A percentile compares a stretch with the other conserved stretches of the same genome.
Conservation (phyloP, 1,284 basidiomycete genomes). For the Chalciporus sp. region DNA sequence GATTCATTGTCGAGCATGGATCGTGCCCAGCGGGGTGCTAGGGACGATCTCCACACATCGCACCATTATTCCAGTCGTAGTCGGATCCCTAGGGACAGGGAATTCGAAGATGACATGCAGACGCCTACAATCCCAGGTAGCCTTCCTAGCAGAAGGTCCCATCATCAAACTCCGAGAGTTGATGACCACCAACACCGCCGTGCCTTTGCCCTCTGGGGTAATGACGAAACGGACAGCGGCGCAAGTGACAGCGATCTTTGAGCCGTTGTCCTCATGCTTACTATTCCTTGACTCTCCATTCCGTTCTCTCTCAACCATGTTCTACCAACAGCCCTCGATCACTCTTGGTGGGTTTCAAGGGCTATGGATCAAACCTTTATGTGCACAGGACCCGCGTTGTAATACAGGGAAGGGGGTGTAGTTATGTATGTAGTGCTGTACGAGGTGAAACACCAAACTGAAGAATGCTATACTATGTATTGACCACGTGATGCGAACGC, state of each 20-base stretch:
- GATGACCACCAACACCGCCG: slow-evolving; percentile 49
- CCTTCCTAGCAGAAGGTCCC: slow-evolving; percentile 37
- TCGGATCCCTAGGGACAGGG: slow-evolving; percentile 55
- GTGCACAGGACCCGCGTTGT: not conserved
- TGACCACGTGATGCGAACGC: slow-evolving; percentile 22
- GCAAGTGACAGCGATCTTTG: slow-evolving; percentile 67
- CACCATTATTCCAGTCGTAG: slow-evolving; percentile 49
- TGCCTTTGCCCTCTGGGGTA: slow-evolving; percentile 82
- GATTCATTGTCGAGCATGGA: slow-evolving; percentile 31
- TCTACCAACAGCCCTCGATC: not conserved
- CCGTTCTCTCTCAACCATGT: not conserved
- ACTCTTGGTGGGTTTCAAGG: not conserved
- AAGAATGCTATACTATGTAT: not conserved
- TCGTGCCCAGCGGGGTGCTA: slow-evolving; percentile 45
- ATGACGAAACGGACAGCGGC: slow-evolving; percentile 86
- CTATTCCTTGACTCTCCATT: not conserved
- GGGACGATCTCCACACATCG: slow-evolving; percentile 55
- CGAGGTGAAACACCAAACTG: not conserved
- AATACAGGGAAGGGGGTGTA: not conserved
- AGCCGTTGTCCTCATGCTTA: not conserved
- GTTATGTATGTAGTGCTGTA: slow-evolving; percentile 3
- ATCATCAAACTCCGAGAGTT: slow-evolving; percentile 38
- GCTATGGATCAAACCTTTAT: not conserved
- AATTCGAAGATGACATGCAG: slow-evolving; percentile 53
- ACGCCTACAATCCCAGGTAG: slow-evolving; percentile 62